Base-by-base conservation (phyloP, 2,329 filamentous ascomycete species). In the Alternaria rosae region DNA sequence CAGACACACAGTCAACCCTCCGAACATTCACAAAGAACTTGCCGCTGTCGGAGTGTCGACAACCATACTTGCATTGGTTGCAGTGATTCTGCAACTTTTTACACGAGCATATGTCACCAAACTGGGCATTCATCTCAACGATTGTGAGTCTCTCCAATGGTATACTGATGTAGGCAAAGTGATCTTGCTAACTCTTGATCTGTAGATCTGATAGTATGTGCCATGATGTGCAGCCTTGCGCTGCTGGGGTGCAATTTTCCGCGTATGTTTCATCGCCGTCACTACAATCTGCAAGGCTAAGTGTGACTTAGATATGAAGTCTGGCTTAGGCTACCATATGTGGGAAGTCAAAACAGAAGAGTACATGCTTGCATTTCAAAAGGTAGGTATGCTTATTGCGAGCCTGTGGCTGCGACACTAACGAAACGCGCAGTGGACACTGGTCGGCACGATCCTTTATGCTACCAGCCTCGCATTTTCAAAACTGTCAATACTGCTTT, bases 401-500 rank as follows among this genome's bases (percentile, higher is more conserved):
- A 30, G 15, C 4, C 21, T n/a, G 10, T 15, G 10, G 11, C 23
- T 28, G 11, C n/a, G 15, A 8, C 23, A 44, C 38, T 43, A 11
- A 28, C 7, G 9, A 44, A 11, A 30, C 12, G 1, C 17, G 11
- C 25, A 54, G 52, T 45, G 52, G 52, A 54, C 38, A 26, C 9
- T 54, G 12, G n/a, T 54, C n/a, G 41, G 38, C 21, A 54, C 52
- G 6, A 54, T 43, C n/a, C 11, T 54, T 0, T 54, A 45, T 15
- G 25, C 52, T 17, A 54, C 52, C 38, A 54, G 52, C 26, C 41
- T 54, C 8, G 52, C 52, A 5, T 54, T 54, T 5, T 54, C 41
- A 21, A 54, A 44, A 42, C 52, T 54, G 5, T 54, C 52, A 3
- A 54, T 54, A 5, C 26, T 44, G 13, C 11, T 44, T 9, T 54